These are phyloP conservation scores for Aureoboletus auriporus DNA, from an alignment of 768 basidiomycete species.

Conservation along the genomic window DNA sequence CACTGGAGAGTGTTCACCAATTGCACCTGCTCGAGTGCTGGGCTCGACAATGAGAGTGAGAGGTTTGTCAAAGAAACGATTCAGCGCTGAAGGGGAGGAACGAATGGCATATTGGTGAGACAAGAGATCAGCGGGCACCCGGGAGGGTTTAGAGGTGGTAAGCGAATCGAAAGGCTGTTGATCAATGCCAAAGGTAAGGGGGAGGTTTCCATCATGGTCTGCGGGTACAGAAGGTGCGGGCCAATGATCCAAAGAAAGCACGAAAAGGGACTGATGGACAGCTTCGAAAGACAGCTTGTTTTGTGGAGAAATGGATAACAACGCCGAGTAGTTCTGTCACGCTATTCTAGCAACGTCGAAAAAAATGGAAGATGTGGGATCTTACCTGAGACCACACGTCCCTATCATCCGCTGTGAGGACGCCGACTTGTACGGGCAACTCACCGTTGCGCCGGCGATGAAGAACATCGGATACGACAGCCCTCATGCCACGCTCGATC, in stretches of 20 bases:
- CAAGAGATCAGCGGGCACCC: conserved; percentile 39
- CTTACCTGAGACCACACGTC: conserved; percentile 78
- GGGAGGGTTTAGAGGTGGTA: conserved; percentile 6
- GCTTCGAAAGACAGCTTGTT: conserved; percentile 60
- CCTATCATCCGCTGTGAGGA: conserved; percentile 75
- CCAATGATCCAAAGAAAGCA: conserved; percentile 76
- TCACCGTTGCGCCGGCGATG: conserved; percentile 49
- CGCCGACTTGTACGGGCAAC: conserved; percentile 55
- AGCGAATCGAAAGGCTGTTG: background rate
- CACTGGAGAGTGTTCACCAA: conserved; percentile 87
- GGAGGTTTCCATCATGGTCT: conserved; percentile 17
- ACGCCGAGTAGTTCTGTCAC: conserved; percentile 57
- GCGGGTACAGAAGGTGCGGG: conserved; percentile 35
- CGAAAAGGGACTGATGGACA: conserved; percentile 75
- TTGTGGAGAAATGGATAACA: conserved; percentile 60
- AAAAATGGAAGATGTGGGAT: background rate
- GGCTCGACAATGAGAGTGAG: conserved; percentile 81
- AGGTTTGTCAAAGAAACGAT: conserved; percentile 90
- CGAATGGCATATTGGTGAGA: conserved; percentile 75
- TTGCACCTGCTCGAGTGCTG: conserved; percentile 77
- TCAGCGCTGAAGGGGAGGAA: conserved; percentile 60
- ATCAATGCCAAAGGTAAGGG: conserved; percentile 33
- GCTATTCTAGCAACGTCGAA: background rate
- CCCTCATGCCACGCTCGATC: conserved; percentile 45
- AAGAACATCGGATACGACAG: conserved; percentile 55